Conservation (phyloP, 345 rosid genomes). For the Dovyalis caffra region DNA sequence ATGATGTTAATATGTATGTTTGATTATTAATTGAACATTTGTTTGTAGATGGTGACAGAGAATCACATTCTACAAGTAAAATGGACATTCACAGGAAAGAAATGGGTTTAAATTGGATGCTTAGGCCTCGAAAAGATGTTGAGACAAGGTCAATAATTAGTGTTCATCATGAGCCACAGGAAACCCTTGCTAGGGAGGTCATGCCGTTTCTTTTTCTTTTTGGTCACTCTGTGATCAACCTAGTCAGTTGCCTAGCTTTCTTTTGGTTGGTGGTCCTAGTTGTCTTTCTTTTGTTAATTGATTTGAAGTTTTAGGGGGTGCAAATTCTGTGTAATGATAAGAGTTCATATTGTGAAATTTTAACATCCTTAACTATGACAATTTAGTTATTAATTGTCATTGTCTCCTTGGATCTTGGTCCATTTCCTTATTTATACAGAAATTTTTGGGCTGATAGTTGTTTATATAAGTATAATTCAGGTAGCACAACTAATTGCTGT, state of each 20-base stretch:
- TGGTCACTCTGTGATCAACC: background rate
- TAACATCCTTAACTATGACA: background rate
- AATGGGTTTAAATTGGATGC: constrained; percentile 89
- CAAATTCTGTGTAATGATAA: background rate
- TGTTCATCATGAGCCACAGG: constrained; percentile 37
- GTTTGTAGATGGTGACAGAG: constrained; percentile 27
- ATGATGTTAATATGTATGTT: background rate
- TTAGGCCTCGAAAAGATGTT: constrained; percentile 50
- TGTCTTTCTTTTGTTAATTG: background rate
- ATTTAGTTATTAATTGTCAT: background rate
- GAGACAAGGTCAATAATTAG: constrained; percentile 33
- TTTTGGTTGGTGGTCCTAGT: constrained; percentile 4
- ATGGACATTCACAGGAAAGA: constrained; percentile 59
- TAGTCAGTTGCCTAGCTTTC: background rate
- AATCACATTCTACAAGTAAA: constrained; percentile 23
- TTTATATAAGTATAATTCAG: background rate
- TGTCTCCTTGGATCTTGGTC: background rate
- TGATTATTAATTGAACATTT: background rate
- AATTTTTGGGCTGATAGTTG: background rate
- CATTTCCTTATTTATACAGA: background rate
- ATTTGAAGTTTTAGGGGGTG: background rate
- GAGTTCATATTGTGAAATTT: background rate
- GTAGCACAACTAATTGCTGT: background rate
- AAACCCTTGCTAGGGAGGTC: constrained; percentile 57
- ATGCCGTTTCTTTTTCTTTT: background rate